These are phyloP conservation scores for Suillus sp. DNA, from an alignment of 768 basidiomycete genomes.

Conservation along the genomic window DNA sequence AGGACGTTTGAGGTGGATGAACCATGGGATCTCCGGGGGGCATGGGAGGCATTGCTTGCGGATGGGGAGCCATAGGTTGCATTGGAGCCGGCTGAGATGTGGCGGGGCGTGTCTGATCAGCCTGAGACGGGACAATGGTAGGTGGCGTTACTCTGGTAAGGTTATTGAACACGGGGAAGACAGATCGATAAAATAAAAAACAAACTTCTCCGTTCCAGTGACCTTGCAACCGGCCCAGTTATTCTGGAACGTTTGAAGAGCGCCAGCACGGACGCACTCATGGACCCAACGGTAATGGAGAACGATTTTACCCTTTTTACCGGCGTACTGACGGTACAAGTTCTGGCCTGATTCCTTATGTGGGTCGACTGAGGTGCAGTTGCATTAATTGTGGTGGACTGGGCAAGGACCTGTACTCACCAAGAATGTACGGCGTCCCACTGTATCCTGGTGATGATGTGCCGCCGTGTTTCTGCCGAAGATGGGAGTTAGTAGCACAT, in stretches of 20 bases:
- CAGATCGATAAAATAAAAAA: constrained; percentile 9
- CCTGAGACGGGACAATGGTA: constrained; percentile 21
- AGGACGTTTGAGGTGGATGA: constrained; percentile 31
- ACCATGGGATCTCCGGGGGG: constrained; percentile 31
- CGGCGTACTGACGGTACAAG: constrained; percentile 74
- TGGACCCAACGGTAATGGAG: constrained; percentile 74
- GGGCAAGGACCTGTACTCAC: constrained; percentile 42
- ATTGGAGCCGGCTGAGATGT: constrained; percentile 30
- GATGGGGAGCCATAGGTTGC: constrained; percentile 30
- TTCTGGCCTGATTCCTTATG: constrained; percentile 79
- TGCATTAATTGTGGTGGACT: not conserved
- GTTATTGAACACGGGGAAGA: constrained; percentile 11
- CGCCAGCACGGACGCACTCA: constrained; percentile 70
- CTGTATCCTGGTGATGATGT: constrained; percentile 74
- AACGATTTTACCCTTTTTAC: constrained; percentile 80
- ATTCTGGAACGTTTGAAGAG: constrained; percentile 71
- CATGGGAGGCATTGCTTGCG: constrained; percentile 31
- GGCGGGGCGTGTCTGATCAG: constrained; percentile 22
- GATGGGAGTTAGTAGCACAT: constrained; percentile 1
- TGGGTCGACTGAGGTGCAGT: constrained; percentile 61
- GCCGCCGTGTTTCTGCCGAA: constrained; percentile 73
- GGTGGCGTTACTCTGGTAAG: constrained; percentile 29
- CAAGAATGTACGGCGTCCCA: constrained; percentile 77
- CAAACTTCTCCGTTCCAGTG: constrained; percentile 70
- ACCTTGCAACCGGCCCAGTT: constrained; percentile 86